A percentile compares a stretch with the other conserved stretches of the same genome.
These are phyloP conservation scores for Chrysochromulina parva DNA, from an alignment of 78 protist species.

Conservation along the genomic window DNA sequence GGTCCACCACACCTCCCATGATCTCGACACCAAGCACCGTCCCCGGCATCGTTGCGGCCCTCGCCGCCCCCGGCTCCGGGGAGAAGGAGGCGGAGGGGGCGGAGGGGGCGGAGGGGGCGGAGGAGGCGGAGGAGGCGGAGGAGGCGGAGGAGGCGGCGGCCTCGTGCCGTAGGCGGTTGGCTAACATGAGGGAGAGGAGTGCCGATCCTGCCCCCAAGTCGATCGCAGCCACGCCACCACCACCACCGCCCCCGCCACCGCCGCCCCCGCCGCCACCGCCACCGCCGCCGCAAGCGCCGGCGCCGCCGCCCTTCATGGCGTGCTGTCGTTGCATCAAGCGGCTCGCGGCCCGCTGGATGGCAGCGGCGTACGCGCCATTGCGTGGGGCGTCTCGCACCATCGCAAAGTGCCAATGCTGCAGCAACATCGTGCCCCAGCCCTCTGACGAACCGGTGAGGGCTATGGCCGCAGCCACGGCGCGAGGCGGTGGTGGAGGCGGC, in stretches of 20 bases:
- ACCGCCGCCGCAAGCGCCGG: too few relatives aligned
- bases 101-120: too few relatives aligned
- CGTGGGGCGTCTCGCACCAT: neutral
- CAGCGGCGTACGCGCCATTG: neutral
- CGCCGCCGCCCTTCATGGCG: too few relatives aligned
- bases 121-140: too few relatives aligned
- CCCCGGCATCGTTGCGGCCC: too few relatives aligned
- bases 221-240: neutral
- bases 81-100: too few relatives aligned
- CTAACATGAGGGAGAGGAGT: neutral
- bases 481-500: neutral
- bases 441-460: neutral
- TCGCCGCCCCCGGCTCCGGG: too few relatives aligned
- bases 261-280: too few relatives aligned
- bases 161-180: too few relatives aligned
- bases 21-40: neutral
- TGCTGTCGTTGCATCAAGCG: neutral
- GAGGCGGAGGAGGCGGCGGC: too few relatives aligned
- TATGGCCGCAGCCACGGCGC: neutral
- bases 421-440: neutral
- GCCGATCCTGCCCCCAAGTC: neutral
- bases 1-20: neutral
- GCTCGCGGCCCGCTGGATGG: neutral
- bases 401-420: conserved; percentile 18
- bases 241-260: too few relatives aligned